Evolutionary conservation across 345 rosid genomes (phyloP), one percentile per base, ranked within the genome.

Genomic region (Ceriops zippeliana): DNA sequence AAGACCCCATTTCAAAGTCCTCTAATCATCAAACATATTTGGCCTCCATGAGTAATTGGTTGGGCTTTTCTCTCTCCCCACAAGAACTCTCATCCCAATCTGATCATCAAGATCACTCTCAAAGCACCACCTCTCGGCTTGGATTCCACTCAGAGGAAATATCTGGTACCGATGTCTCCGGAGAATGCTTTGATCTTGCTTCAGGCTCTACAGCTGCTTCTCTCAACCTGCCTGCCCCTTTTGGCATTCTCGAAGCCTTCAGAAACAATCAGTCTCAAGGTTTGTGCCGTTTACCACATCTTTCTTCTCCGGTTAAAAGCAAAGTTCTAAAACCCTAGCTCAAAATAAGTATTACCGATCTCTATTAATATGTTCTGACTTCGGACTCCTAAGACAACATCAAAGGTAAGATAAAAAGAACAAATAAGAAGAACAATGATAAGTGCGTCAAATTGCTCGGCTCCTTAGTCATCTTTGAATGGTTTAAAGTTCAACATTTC

Each of bases 201-300:
- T 66, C 80, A 6, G 82, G 76, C 54, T 69, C 87, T 22, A 75
- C 90, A 46, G 67, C 66, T 46, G 78, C 78, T 51, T 62, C 84
- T 69, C 78, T 81, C 51, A 77, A 73, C 52, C 78, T 82, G 28
- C 76, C 86, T 61, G 72, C 87, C 24, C 69, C 89, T 65, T 87
- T 81, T 63, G 89, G 86, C 70, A 81, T 74, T 46, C 87, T 85
- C 72, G 90, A 90, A 80, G 83, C 85, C 60, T 85, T 84, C 87
- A 74, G 72, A 77, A 86, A 78, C 82, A 82, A 82, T 73, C 85
- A 70, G 51, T 78, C 84, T 83, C 96, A 86, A 83, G 96, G 90
- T 87, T 52, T 47, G 70, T 38, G 13, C 21, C 24, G 24, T 56
- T 56, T 27, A 1, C 16, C 10, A 56, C 31, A 24, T 24, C 26